These are phyloP conservation scores for Hypholoma sublateritium DNA, from an alignment of 768 basidiomycete species.

Conservation along the genomic window DNA sequence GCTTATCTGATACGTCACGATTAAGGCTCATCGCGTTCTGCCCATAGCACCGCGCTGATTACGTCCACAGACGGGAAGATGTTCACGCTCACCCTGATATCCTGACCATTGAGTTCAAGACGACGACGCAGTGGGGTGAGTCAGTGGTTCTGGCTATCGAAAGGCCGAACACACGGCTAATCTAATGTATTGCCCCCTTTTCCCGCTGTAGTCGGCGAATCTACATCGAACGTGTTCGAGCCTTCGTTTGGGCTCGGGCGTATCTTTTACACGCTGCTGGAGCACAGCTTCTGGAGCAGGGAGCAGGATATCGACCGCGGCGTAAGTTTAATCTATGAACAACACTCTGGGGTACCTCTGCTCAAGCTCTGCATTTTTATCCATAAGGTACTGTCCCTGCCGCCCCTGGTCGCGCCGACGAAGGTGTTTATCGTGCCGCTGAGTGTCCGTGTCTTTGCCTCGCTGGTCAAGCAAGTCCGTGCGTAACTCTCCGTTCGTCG, in stretches of 20 bases:
- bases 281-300: constrained; percentile 95
- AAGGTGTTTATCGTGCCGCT: constrained; percentile 96
- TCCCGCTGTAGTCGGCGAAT: constrained; percentile 75
- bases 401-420: constrained; percentile 90
- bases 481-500: constrained; percentile 36
- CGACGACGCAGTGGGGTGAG: constrained; percentile 84
- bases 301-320: constrained; percentile 90
- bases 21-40: not conserved
- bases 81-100: constrained; percentile 72
- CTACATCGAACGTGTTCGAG: constrained; percentile 96
- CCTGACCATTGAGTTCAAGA: constrained; percentile 77
- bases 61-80: constrained; percentile 59
- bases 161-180: not conserved
- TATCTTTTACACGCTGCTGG: constrained; percentile 89
- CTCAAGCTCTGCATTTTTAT: constrained; percentile 1
- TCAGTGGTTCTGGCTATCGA: constrained; percentile 9
- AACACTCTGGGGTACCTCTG: not conserved
- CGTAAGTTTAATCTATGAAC: constrained; percentile 44
- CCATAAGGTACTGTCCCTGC: constrained; percentile 82
- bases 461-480: constrained; percentile 89
- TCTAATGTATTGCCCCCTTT: constrained; percentile 7
- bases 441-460: constrained; percentile 80
- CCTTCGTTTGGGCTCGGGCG: constrained; percentile 98
- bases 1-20: constrained; percentile 1
- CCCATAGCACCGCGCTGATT: constrained; percentile 52